Base-by-base conservation (phyloP, 768 basidiomycete species). In the Pleurotus platypus region DNA sequence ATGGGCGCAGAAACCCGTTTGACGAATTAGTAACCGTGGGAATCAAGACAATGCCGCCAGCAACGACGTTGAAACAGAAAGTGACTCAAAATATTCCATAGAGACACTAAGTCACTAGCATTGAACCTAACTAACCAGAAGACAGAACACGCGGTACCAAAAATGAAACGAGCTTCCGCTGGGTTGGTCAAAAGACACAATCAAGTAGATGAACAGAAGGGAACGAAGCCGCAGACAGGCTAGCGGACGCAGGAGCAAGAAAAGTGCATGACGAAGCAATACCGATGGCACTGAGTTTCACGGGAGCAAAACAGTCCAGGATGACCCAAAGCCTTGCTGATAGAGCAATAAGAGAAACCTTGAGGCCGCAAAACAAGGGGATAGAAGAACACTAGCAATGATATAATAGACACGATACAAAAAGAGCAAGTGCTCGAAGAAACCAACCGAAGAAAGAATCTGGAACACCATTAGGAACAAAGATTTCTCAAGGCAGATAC, bases 301-400 rank as follows among this genome's bases (percentile, higher is more conserved):
- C 18, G 18, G 18, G 18, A 18, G 18, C 18, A 18, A 18, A 18
- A 18, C 18, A n/a, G n/a, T n/a, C n/a, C n/a, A n/a, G n/a, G n/a
- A n/a, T n/a, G n/a, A n/a, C n/a, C n/a, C n/a, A 18, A 18, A 39
- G 62, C 1, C 49, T 57, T 1, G 60, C 57, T 0, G 65, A 65
- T 45, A 56, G 49, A 35, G 58, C 20, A 1, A 63, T 61, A 6
- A n/a, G 56, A 7, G 24, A 56, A 40, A 7, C 7, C 1, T 56
- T 42, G 46, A 56, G 18, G 18, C 18, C 18, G 18, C 20, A 43
- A 53, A 15, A 49, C 18, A 38, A 11, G 22, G 22, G 22, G 15
- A 46, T 5, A 22, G 46, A 13, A 20, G 45, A 0, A 61, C 60
- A 1, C 16, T 38, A 4, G 5, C 1, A 1, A 56, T 58, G 13